phyloP scores from a whole-genome alignment of 177 flowering plant species.

The Vitis hybrid region DNA sequence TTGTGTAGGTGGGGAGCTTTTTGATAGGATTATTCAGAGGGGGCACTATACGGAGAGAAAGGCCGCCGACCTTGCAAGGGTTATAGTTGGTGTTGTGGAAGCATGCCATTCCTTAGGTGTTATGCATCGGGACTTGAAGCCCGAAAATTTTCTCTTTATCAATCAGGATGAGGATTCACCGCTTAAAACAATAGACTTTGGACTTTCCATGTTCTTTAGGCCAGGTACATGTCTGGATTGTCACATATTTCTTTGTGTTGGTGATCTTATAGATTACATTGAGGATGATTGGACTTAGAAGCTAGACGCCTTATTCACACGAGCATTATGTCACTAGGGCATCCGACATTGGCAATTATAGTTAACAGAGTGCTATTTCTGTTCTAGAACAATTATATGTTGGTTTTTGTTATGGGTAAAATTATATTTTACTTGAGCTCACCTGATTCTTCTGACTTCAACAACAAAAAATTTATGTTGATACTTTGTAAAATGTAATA shows the following conservation, averaged over 20 bases:
- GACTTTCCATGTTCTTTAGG: conserved; percentile 66
- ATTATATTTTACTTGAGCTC: too few species aligned
- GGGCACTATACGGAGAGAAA: conserved; percentile 74
- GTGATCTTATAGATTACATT: not conserved
- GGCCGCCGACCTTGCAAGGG: conserved; percentile 71
- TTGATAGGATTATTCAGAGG: conserved; percentile 71
- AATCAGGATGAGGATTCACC: conserved; percentile 55
- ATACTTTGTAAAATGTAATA: too few species aligned
- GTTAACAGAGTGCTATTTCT: too few species aligned
- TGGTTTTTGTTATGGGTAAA: too few species aligned
- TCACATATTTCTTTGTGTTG: not conserved
- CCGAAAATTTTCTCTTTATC: conserved; percentile 77
- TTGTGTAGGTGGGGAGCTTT: conserved; percentile 83
- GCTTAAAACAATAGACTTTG: conserved; percentile 82
- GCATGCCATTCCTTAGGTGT: conserved; percentile 86
- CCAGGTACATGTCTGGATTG: conserved; percentile 49
- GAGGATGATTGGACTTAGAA: not conserved
- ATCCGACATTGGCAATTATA: too few species aligned
- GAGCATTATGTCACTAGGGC: too few species aligned
- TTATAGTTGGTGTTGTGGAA: conserved; percentile 69
- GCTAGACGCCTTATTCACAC: too few species aligned
- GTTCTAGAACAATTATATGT: too few species aligned
- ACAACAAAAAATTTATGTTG: too few species aligned
- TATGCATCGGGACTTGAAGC: conserved; percentile 81
- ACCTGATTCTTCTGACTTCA: too few species aligned